phyloP scores from a whole-genome alignment of 2,329 filamentous ascomycete species.

The Sarocladium kiliense region DNA sequence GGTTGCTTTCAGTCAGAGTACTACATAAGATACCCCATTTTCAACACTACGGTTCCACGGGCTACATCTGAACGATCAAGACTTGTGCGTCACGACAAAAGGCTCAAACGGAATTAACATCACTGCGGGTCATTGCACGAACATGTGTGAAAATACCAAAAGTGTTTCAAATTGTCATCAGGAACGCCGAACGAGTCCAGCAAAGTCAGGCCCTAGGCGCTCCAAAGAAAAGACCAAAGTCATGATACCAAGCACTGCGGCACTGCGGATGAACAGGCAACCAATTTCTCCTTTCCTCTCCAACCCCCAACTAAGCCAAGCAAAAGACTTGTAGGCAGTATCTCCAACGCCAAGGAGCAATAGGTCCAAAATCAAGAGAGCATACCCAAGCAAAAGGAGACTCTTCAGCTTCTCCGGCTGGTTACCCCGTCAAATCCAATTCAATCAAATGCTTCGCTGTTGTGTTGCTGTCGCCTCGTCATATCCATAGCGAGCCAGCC shows the following conservation, averaged over 20 bases:
- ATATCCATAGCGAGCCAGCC: conserved; percentile 3
- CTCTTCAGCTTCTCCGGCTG: background rate
- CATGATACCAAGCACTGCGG: background rate
- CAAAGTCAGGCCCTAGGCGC: background rate
- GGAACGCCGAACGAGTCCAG: conserved; percentile 2
- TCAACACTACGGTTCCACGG: background rate
- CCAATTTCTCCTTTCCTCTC: background rate
- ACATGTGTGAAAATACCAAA: background rate
- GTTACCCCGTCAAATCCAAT: background rate
- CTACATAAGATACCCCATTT: conserved; percentile 1
- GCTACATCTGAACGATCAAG: background rate
- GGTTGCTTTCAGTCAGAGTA: background rate
- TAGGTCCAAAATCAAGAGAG: background rate
- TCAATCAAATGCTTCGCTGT: conserved; percentile 5
- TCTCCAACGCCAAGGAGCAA: background rate
- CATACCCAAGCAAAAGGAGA: conserved; percentile 3
- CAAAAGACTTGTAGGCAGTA: background rate
- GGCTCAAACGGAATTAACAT: background rate
- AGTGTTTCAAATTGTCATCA: background rate
- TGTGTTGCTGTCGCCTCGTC: conserved; percentile 3
- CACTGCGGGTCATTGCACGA: background rate
- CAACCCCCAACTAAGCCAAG: background rate
- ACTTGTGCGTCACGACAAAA: no score
- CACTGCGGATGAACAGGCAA: background rate
- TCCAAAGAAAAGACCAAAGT: background rate